Base-by-base conservation (phyloP, 176 grass and related monocot species). In the Typha latifolia region DNA sequence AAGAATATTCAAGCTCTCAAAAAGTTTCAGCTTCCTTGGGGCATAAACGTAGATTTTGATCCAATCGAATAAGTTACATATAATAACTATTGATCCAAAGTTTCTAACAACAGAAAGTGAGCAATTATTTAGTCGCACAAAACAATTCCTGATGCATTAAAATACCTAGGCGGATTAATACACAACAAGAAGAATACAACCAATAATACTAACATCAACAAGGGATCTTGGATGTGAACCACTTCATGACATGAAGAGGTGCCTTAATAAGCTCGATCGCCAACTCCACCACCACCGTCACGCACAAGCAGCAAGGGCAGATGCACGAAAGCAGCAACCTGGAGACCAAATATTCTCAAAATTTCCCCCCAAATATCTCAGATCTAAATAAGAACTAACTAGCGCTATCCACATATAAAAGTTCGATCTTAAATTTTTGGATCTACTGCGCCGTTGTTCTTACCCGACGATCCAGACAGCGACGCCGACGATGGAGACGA, bases 241-340 rank as follows among this genome's bases (percentile, higher is more conserved):
- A 85, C 50, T 70, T 59, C 72, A 85, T 85, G 62, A 85, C 82
- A 76, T 85, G 82, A 43, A 85, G 76, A 23, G 82, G 82, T 3
- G 82, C 82, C 66, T 85, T 85, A 55, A 85, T 72, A 67, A 85
- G 82, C 62, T 85, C 82, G 62, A 85, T 75, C 22, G 82, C 76
- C 22, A 85, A 3, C 48, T 85, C 82, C 15, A 79, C 82, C 51
- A 80, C 9, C 52, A 85, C 65, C 32, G 77, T 85, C 67, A 85
- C 67, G 52, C 82, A 85, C 49, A 85, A 64, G 74, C 77, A 85
- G 67, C 82, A 85, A 16, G 82, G 82, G 77, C 82, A 85, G 66
- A 85, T 76, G 72, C 82, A 85, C 7, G 82, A 85, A 14, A 85
- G 66, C 69, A 80, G 66, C 62, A 85, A 32, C 59, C 82, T 85